Base-by-base conservation (phyloP, 179 eudicot species). In the Gypsophila paniculata region DNA sequence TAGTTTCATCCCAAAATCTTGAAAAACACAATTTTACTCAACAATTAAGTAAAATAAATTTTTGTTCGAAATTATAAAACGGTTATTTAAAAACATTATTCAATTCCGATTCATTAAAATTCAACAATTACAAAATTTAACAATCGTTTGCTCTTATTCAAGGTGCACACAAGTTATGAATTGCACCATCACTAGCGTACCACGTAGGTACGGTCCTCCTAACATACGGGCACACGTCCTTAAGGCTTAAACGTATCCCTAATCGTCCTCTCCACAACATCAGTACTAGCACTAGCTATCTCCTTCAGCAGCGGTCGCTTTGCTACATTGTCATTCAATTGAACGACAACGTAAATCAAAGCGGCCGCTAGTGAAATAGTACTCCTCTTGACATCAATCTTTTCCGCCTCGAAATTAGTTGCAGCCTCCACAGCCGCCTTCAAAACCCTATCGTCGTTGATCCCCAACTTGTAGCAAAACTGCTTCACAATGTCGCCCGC, bases 351-450 rank as follows among this genome's bases (percentile, higher is more conserved):
- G 65, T 88, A 88, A 12, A 91, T 88, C 38, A 89, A 84, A 5
- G 96, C 89, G 0, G 97, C 97, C 10, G 97, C 97, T 42, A 91
- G 79, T 5, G 97, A 89, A 57, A 90, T 75, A 10, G 97, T 96
- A 70, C 89, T 89, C 74, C 97, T 86, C 89, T 96, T 83, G 1
- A 86, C 73, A 65, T 86, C 89, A 44, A 83, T 63, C 55, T 72
- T 74, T 36, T 77, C 77, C 66, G 10, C 46, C 8, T 81, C 87
- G 0, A 80, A 75, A 23, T 65, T 81, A 34, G 63, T 69, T 2
- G 77, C 85, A 6, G 79, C 79, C 73, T 86, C 85, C 26, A 75
- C 68, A 4, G 84, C 87, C 49, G 89, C 89, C 74, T 77, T 86
- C 23, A 72, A 71, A 0, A 81, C 76, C 62, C 63, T 76, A 54